Conservation (phyloP, 805 yeast species). For the Kurtzmaniella fragi region DNA sequence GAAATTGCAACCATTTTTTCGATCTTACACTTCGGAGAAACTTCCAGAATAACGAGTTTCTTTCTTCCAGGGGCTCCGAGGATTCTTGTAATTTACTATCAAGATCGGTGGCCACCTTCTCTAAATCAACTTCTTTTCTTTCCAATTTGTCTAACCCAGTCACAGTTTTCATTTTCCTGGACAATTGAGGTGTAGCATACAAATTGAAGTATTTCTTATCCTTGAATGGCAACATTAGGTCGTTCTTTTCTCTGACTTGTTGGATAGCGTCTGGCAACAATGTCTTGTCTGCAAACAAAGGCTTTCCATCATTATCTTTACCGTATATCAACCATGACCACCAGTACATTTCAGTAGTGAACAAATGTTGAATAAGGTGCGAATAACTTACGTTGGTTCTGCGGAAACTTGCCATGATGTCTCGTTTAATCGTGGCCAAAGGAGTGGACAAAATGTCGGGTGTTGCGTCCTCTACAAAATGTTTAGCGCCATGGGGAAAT, state of each 20-base stretch:
- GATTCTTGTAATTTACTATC: conserved; percentile 7
- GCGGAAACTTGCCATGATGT: conserved; percentile 16
- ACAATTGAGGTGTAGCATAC: conserved; percentile 38
- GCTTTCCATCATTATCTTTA: conserved; percentile 26
- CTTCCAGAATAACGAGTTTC: conserved; percentile 31
- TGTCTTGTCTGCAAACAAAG: conserved; percentile 19
- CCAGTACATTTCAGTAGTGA: conserved; percentile 29
- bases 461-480: conserved; percentile 28
- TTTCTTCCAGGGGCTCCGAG: conserved; percentile 17
- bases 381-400: conserved; percentile 21
- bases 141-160: conserved; percentile 24
- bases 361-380: conserved; percentile 21
- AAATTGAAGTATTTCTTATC: conserved; percentile 34
- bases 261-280: conserved; percentile 18
- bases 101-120: conserved; percentile 4
- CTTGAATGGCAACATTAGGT: conserved; percentile 21
- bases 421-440: conserved; percentile 22
- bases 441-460: conserved; percentile 18
- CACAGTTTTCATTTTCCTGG: conserved; percentile 32
- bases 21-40: conserved; percentile 17
- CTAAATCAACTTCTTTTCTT: conserved; percentile 4
- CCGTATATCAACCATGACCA: conserved; percentile 37
- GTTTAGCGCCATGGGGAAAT: conserved; percentile 26
- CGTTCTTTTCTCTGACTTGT: conserved; percentile 12
- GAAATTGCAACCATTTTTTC: conserved; percentile 23